Conservation (phyloP, 208 protist species). For the Trypanosomatidae sp. region DNA sequence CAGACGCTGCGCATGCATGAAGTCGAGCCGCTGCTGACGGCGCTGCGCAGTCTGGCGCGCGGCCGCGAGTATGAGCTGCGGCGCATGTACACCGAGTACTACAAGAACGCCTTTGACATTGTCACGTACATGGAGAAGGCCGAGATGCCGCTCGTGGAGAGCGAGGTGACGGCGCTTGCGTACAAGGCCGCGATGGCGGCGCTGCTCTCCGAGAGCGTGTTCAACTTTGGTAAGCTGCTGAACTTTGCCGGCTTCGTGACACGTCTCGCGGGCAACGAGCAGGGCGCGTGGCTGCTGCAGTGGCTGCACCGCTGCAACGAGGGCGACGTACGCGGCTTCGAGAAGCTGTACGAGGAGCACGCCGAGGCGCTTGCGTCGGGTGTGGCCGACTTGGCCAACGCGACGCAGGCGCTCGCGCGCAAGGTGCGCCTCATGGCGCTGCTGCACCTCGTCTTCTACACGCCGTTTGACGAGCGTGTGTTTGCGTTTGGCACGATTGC, state of each 20-base stretch:
- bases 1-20: slow-evolving; percentile 71
- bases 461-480: slow-evolving; percentile 82
- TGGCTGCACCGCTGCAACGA: slow-evolving; percentile 69
- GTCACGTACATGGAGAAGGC: slow-evolving; percentile 62
- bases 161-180: slow-evolving; percentile 42
- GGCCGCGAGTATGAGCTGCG: slow-evolving; percentile 80
- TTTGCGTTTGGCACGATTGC: slow-evolving; percentile 71
- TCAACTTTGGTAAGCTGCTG: slow-evolving; percentile 82
- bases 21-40: slow-evolving; percentile 67
- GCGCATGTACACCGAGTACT: slow-evolving; percentile 64
- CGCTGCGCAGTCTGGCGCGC: slow-evolving; percentile 53
- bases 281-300: slow-evolving; percentile 52
- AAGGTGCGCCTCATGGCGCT: slow-evolving; percentile 91
- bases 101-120: slow-evolving; percentile 75
- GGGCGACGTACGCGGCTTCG: slow-evolving; percentile 59
- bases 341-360: slow-evolving; percentile 33
- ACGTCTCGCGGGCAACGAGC: slow-evolving; percentile 12
- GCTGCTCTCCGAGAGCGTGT: slow-evolving; percentile 68
- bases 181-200: slow-evolving; percentile 64
- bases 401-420: slow-evolving; percentile 9
- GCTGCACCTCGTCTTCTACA: slow-evolving; percentile 92
- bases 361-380: slow-evolving; percentile 11
- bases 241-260: slow-evolving; percentile 41
- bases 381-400: slow-evolving; percentile 12
- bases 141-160: slow-evolving; percentile 46